Percentiles rank a stretch among this genome's conserved stretches.
Evolutionary conservation across 164 flowering plant genomes (phyloP).

Genomic region (Cinnamomum micranthum): DNA sequence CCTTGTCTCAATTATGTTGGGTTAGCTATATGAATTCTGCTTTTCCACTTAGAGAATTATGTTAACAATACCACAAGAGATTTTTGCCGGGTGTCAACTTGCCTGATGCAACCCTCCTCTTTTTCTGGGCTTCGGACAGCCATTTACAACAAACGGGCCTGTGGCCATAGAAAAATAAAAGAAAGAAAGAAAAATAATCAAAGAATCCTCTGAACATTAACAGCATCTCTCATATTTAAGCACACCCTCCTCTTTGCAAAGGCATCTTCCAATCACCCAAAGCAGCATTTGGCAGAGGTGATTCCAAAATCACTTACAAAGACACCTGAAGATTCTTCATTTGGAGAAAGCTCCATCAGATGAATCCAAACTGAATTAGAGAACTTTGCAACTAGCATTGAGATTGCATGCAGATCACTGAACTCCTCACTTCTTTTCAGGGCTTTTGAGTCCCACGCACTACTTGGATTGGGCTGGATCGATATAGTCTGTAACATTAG

Average conservation of each 20-base stretch:
- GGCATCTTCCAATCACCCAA: slow-evolving; percentile 14
- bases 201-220: slow-evolving; percentile 16
- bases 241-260: slow-evolving; percentile 14
- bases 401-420: slow-evolving; percentile 9
- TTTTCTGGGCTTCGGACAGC: too few relatives aligned
- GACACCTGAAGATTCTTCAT: slow-evolving; percentile 47
- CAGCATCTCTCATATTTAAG: slow-evolving; percentile 4
- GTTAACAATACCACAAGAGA: too few relatives aligned
- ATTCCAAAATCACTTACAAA: slow-evolving; percentile 22
- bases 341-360: slow-evolving; percentile 21
- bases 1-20: too few relatives aligned
- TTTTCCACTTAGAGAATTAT: too few relatives aligned
- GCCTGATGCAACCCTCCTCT: too few relatives aligned
- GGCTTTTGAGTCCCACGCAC: too few relatives aligned
- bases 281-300: slow-evolving; percentile 18
- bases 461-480: too few relatives aligned
- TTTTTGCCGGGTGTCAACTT: too few relatives aligned
- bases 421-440: slow-evolving; percentile 11
- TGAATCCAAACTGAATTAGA: slow-evolving; percentile 13
- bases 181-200: slow-evolving; percentile 17
- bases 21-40: too few relatives aligned
- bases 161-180: not conserved
- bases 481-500: too few relatives aligned
- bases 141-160: too few relatives aligned
- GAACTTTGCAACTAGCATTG: slow-evolving; percentile 17